phyloP scores from a whole-genome alignment of 2,329 filamentous ascomycete genomes.

The Aciculosporium take region DNA sequence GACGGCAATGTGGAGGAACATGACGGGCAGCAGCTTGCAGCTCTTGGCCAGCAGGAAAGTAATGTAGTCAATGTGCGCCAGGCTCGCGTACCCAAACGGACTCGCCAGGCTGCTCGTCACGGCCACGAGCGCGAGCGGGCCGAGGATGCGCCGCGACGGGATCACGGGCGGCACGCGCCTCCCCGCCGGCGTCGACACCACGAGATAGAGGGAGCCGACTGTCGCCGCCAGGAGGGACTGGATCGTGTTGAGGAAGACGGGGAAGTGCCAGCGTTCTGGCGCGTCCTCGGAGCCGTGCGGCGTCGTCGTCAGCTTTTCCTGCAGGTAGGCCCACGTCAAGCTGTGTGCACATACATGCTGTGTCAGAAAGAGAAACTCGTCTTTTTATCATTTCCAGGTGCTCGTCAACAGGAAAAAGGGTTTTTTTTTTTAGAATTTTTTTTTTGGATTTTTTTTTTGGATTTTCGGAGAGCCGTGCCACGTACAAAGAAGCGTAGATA shows the following conservation, averaged over 20 bases:
- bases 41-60: conserved; percentile 95
- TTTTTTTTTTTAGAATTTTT: neutral
- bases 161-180: conserved; percentile 50
- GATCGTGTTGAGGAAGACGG: conserved; percentile 90
- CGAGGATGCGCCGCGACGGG: conserved; percentile 58
- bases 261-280: conserved; percentile 76
- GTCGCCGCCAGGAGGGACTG: conserved; percentile 80
- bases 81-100: conserved; percentile 88
- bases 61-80: conserved; percentile 93
- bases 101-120: conserved; percentile 77
- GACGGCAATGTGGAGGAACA: conserved; percentile 87
- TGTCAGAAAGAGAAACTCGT: no score
- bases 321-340: conserved; percentile 88
- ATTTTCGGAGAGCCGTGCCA: conserved; percentile 8
- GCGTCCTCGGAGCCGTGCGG: conserved; percentile 52
- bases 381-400: neutral
- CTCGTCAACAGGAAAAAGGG: neutral
- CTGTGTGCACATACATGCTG: conserved; percentile 25
- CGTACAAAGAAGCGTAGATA: conserved; percentile 93
- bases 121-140: conserved; percentile 71
- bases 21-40: conserved; percentile 97
- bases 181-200: conserved; percentile 39
- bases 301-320: conserved; percentile 94
- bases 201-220: conserved; percentile 70
- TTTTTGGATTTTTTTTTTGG: no score